Evolutionary conservation across 2,329 filamentous ascomycete species (phyloP), one percentile per base, ranked within the genome.

Genomic region (Neobulgaria alba): DNA sequence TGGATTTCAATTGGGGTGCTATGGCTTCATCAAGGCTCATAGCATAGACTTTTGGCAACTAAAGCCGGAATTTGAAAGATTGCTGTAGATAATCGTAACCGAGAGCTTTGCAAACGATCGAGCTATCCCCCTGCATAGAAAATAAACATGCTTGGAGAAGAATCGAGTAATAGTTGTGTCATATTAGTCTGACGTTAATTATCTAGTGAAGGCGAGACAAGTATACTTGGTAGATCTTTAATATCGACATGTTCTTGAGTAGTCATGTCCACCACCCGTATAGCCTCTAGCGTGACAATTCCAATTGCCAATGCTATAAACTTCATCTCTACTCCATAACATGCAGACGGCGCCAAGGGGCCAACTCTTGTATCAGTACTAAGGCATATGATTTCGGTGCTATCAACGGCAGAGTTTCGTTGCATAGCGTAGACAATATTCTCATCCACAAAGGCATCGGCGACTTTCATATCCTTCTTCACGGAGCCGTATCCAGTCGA

Each of bases 191-290:
- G 23, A 7, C 23, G 7, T 12, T 26, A 26, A 26, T 12, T 26
- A 26, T 26, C 23, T 26, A 7, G 12, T 26, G 29, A 17, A 8
- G 50, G 38, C 7, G 51, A 55, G 4, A 81, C 70, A 39, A 86
- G 63, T 52, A 87, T 75, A 33, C 73, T 77, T 0, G 85, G 85
- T 48, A 92, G 58, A 46, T 90, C 82, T 45, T 75, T 72, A 40
- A 89, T 78, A 60, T 90, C 84, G 3, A 85, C 79, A 56, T 84
- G 81, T 63, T 89, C 83, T 55, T 85, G 79, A 23, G 76, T 83
- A 16, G 68, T 75, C 45, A 90, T 58, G 59, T 92, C 85, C 3
- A 89, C 69, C 1, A 90, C 75, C 36, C 83, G 68, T 15, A 90
- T 68, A 2, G 79, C 79, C 52, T 89, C 85, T 2, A 90, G 61